Base-by-base conservation (phyloP, 2,329 filamentous ascomycete species). In the Aspergillus fumigatiaffinis region DNA sequence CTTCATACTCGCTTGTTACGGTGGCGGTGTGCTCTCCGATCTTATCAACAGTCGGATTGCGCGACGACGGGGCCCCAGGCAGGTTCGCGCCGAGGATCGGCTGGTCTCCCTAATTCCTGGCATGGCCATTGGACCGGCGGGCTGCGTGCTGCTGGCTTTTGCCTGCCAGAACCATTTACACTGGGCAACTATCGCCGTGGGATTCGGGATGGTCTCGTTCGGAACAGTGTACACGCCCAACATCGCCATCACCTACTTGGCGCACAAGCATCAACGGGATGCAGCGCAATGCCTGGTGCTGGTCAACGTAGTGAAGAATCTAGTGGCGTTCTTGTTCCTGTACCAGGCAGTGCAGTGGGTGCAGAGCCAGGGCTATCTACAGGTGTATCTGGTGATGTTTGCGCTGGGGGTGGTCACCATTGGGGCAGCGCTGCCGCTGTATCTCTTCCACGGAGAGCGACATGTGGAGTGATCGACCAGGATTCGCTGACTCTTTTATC, bases 71-170 rank as follows among this genome's bases (percentile, higher is more conserved):
- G 28, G 9, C 28, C 9, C 10, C 9, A 9, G 28, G 28, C 9
- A 29, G 28, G 28, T 29, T 3, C 29, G 29, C 29, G 10, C 29
- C 29, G 29, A 32, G 10, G 10, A 32, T 4, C 10, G 29, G 10
- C 29, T 32, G 10, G 3, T 32, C 3, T 32, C 29, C 10, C 10
- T 32, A 10, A 12, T 32, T 32, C 29, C 29, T 1, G 29, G 29
- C 10, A 32, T 32, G 29, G 0, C 84, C 83, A 0, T 55, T 85
- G 0, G 83, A 82, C 0, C 82, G 82, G 0, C 72, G 71, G 14
- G 75, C 74, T 63, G 32, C 64, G 63, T 61, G 17, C 14, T 32
- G 17, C 25, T 42, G 49, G 8, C 17, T 5, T 23, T 50, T 53
- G 20, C n/a, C 41, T 38, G 46, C 26, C 28, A 29, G 46, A 17